A percentile compares a stretch with the other conserved stretches of the same genome.
These are phyloP conservation scores for Yamadazyma sp. DNA, from an alignment of 805 yeast species.

Conservation along the genomic window DNA sequence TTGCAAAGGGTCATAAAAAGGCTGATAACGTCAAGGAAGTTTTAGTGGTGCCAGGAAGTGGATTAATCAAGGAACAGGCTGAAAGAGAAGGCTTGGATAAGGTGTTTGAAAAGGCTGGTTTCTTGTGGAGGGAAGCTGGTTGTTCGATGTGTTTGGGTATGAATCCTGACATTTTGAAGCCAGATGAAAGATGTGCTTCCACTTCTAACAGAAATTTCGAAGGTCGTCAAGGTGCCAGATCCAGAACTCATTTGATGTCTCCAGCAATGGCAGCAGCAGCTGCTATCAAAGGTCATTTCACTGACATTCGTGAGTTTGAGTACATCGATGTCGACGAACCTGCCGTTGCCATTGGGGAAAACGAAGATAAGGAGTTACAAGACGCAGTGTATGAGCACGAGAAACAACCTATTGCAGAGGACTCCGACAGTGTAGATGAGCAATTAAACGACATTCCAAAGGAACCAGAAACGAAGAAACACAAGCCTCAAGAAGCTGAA, in stretches of 20 bases:
- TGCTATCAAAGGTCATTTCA: constrained; percentile 84
- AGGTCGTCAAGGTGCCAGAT: constrained; percentile 97
- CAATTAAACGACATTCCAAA: constrained; percentile 64
- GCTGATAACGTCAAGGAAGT: constrained; percentile 81
- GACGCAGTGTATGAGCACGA: constrained; percentile 72
- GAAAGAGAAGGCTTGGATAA: constrained; percentile 93
- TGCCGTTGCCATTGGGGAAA: constrained; percentile 49
- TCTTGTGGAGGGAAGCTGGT: constrained; percentile 99
- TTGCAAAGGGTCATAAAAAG: constrained; percentile 84
- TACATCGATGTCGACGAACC: constrained; percentile 62
- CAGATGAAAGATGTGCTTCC: constrained; percentile 97
- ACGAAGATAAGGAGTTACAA: constrained; percentile 57
- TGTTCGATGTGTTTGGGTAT: constrained; percentile 99
- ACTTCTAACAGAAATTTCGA: constrained; percentile 98
- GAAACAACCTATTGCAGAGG: constrained; percentile 58
- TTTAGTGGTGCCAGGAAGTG: constrained; percentile 96
- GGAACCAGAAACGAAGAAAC: constrained; percentile 30
- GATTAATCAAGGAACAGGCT: constrained; percentile 89
- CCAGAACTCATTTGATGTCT: constrained; percentile 96
- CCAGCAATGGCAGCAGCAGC: constrained; percentile 99
- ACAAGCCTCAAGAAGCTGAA: constrained; percentile 13
- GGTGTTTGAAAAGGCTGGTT: constrained; percentile 88
- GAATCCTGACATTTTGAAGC: constrained; percentile 96
- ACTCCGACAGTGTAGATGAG: constrained; percentile 35
- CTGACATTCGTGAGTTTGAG: constrained; percentile 83